phyloP scores from a whole-genome alignment of 306 rosid species.

The Acacia confusa region DNA sequence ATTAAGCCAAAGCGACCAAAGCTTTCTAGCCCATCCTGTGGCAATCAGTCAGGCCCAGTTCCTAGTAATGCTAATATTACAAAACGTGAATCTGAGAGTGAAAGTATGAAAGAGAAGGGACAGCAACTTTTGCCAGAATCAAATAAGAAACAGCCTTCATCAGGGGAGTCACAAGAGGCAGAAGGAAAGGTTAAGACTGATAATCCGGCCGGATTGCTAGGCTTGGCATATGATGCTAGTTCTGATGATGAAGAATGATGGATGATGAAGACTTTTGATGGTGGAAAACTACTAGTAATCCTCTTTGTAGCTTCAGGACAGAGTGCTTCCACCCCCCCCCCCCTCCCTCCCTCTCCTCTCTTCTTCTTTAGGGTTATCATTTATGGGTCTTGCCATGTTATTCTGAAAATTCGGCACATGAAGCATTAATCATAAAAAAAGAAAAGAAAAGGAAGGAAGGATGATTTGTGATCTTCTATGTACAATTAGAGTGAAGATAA shows the following conservation, averaged over 20 bases:
- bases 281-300: slow-evolving; percentile 2
- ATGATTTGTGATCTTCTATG: background rate
- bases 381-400: slow-evolving; percentile 21
- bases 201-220: slow-evolving; percentile 66
- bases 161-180: slow-evolving; percentile 26
- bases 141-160: slow-evolving; percentile 24
- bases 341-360: too few relatives aligned
- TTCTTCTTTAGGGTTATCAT: slow-evolving; percentile 10
- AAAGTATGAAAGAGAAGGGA: slow-evolving; percentile 36
- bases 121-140: slow-evolving; percentile 29
- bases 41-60: slow-evolving; percentile 37
- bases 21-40: slow-evolving; percentile 38
- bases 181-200: slow-evolving; percentile 41
- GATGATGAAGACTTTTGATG: slow-evolving; percentile 9
- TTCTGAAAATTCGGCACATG: slow-evolving; percentile 15
- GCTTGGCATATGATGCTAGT: slow-evolving; percentile 80
- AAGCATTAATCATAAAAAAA: slow-evolving; percentile 19
- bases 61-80: slow-evolving; percentile 15
- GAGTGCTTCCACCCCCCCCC: too few relatives aligned
- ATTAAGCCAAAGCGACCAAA: slow-evolving; percentile 86
- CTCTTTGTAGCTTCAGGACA: slow-evolving; percentile 41
- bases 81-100: slow-evolving; percentile 30
- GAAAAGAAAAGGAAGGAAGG: background rate
- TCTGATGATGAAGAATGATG: slow-evolving; percentile 83
- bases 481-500: slow-evolving; percentile 28